These are phyloP conservation scores for Penicillium taxi DNA, from an alignment of 495 filamentous ascomycete genomes.

Conservation along the genomic window DNA sequence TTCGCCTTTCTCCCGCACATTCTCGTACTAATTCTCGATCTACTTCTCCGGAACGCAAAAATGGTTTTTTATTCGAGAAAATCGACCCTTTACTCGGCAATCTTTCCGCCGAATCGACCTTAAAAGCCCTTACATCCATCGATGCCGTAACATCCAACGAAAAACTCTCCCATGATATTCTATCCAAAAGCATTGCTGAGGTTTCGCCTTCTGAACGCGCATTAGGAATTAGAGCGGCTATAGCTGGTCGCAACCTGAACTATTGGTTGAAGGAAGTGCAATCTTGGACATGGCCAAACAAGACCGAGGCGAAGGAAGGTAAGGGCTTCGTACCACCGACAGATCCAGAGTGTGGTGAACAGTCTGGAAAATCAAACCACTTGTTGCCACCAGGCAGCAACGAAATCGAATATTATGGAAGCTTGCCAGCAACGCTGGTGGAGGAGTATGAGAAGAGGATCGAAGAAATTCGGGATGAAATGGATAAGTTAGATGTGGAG, in stretches of 20 bases:
- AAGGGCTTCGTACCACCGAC: slow-evolving; percentile 52
- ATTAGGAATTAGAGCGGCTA: slow-evolving; percentile 64
- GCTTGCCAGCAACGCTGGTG: slow-evolving; percentile 54
- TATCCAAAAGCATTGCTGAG: slow-evolving; percentile 58
- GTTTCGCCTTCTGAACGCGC: slow-evolving; percentile 60
- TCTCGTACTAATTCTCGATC: slow-evolving; percentile 20
- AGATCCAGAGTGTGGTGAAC: neutral
- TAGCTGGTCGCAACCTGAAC: slow-evolving; percentile 64
- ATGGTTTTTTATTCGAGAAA: slow-evolving; percentile 22
- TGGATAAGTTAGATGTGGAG: slow-evolving; percentile 77
- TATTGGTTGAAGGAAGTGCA: slow-evolving; percentile 73
- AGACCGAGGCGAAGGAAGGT: slow-evolving; percentile 26
- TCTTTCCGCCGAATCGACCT: slow-evolving; percentile 47
- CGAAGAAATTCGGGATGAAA: slow-evolving; percentile 65
- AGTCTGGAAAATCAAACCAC: neutral
- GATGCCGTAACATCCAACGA: slow-evolving; percentile 46
- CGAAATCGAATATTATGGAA: slow-evolving; percentile 55
- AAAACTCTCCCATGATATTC: slow-evolving; percentile 39
- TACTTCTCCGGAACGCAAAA: slow-evolving; percentile 21
- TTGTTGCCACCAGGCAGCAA: slow-evolving; percentile 2
- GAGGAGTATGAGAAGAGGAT: slow-evolving; percentile 62
- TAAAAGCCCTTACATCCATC: slow-evolving; percentile 47
- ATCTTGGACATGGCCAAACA: slow-evolving; percentile 63
- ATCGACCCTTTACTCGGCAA: slow-evolving; percentile 47
- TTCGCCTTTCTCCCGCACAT: slow-evolving; percentile 23